Base-by-base conservation (phyloP, 2,329 filamentous ascomycete species). In the Sporothrix brasiliensis region DNA sequence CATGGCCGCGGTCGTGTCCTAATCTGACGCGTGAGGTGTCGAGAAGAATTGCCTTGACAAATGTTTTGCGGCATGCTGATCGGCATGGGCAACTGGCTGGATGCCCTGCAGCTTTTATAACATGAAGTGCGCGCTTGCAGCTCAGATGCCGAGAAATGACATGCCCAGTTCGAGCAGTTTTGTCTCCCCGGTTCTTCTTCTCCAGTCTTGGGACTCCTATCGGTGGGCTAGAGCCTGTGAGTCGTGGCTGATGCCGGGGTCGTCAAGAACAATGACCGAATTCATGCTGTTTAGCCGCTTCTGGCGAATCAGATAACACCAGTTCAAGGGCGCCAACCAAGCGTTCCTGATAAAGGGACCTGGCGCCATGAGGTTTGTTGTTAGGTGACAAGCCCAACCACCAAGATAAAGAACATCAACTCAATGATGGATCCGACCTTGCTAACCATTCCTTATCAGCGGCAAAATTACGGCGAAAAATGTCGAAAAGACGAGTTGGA, bases 301-400 rank as follows among this genome's bases (percentile, higher is more conserved):
- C 16, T n/a, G 19, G 27, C 61, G 61, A 66, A 66, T 52, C 61
- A 66, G 61, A 66, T 52, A 52, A 66, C 61, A 66, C 61, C 44
- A n/a, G 27, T n/a, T 49, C 9, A 11, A 14, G 3, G 4, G 60
- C 44, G 24, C 44, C 44, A 65, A 2, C 61, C 24, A 52, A 39
- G 44, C 27, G 44, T 66, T 21, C 27, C 27, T 66, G 61, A 66
- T 66, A 66, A 65, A 50, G 61, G 30, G 47, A 30, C 21, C n/a
- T 44, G 61, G 61, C 47, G 61, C 19, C 61, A 21, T 21, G 27
- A 19, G 27, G 19, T 13, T 30, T 49, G 24, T 24, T 30, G 21
- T 65, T 65, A 34, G 60, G 60, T 65, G 50, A 65, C 60, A 44
- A n/a, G 14, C 39, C 56, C 39, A 16, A 9, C 13, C 19, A 7